Evolutionary conservation across 2,329 filamentous ascomycete species (phyloP), one percentile per base, ranked within the genome.

Genomic region (Aspergillus tubingensis): DNA sequence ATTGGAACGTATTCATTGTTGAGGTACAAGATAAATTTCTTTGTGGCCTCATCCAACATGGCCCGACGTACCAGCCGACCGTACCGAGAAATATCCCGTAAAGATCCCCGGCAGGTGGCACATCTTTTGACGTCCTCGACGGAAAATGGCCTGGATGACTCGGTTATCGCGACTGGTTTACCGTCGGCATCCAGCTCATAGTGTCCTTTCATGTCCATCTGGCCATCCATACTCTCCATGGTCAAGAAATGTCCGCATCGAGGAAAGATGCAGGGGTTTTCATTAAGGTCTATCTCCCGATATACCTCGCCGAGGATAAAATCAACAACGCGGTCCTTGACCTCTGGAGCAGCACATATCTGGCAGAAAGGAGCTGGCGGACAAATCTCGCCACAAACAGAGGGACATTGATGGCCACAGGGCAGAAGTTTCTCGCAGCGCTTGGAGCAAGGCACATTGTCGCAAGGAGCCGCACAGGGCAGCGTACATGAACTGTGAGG

Each of bases 381-480:
- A 61, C 88, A 91, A 0, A 60, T 60, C 67, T 91, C 88, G 1
- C 88, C 88, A 64, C 88, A 91, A 2, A 89, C 62, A 0, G 84
- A 85, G 0, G 87, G 87, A 85, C 90, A 71, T 77, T 79, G 83
- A 70, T 91, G 87, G 0, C 85, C 84, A 67, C 88, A 91, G 0
- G 25, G 17, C 3, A 91, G 71, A 0, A 60, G 15, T 27, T 83
- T 77, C 3, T 76, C 67, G 67, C 89, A 92, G 8, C 88, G 79
- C 65, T 80, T 72, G 1, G 82, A 83, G 69, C 88, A 92, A 1
- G 89, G 89, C 0, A 90, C 68, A 74, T 85, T 83, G 64, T 89
- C 79, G 68, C 88, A 92, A 0, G 89, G 88, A 0, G 84, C 88
- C 0, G 86, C 86, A 62, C 89, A 91, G 17, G 85, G 85, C 79